These are phyloP conservation scores for Xylariaceae sp. DNA, from an alignment of 2,329 filamentous ascomycete genomes.

Conservation along the genomic window DNA sequence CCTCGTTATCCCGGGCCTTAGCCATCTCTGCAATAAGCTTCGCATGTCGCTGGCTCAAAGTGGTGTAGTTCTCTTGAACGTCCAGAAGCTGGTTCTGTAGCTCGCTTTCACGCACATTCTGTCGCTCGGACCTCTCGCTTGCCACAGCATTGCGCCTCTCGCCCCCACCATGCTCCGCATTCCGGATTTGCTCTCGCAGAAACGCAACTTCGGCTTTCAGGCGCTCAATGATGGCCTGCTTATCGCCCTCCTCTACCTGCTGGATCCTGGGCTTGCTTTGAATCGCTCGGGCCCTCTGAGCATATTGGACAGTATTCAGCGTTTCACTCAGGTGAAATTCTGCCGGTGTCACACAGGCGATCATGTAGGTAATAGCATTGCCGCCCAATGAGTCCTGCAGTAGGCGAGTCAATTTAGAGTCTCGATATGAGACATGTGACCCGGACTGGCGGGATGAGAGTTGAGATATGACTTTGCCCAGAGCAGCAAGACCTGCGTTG, in stretches of 20 bases:
- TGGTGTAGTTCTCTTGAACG: slow-evolving; percentile 88
- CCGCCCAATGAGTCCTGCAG: slow-evolving; percentile 95
- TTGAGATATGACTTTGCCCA: slow-evolving; percentile 98
- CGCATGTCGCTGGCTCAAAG: slow-evolving; percentile 89
- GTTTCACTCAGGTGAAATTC: slow-evolving; percentile 98
- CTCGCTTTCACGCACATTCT: slow-evolving; percentile 80
- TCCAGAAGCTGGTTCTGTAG: slow-evolving; percentile 92
- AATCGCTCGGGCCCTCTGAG: slow-evolving; percentile 90
- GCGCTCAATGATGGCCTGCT: slow-evolving; percentile 87
- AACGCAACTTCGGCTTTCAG: slow-evolving; percentile 92
- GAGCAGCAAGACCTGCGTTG: slow-evolving; percentile 88
- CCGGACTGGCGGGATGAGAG: slow-evolving; percentile 84
- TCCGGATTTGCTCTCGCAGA: slow-evolving; percentile 86
- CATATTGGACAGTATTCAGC: slow-evolving; percentile 95
- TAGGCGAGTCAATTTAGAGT: slow-evolving; percentile 92
- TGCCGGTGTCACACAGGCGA: slow-evolving; percentile 93
- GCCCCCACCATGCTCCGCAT: slow-evolving; percentile 64
- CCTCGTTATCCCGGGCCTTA: slow-evolving; percentile 70
- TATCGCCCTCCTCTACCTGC: slow-evolving; percentile 87
- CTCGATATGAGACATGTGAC: slow-evolving; percentile 92
- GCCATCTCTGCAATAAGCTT: slow-evolving; percentile 92
- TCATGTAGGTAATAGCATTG: slow-evolving; percentile 99
- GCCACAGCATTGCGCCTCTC: slow-evolving; percentile 50
- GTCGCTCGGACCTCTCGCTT: slow-evolving; percentile 72
- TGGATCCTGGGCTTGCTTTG: slow-evolving; percentile 98